phyloP scores from a whole-genome alignment of 2,329 filamentous ascomycete species.

The Fusarium sp. region DNA sequence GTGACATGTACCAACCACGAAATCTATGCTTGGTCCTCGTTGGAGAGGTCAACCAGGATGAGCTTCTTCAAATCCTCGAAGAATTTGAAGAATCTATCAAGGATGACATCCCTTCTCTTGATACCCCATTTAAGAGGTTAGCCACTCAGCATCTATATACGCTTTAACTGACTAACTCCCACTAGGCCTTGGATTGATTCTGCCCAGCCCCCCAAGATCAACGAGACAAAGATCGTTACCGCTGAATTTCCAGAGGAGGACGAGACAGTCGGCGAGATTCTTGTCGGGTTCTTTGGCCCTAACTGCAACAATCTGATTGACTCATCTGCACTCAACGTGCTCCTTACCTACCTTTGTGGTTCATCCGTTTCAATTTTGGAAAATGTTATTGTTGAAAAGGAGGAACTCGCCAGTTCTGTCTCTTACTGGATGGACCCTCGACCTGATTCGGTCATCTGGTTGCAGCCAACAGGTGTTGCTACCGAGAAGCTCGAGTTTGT shows the following conservation, averaged over 20 bases:
- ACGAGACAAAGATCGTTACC: conserved; percentile 78
- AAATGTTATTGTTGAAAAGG: conserved; percentile 91
- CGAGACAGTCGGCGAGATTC: conserved; percentile 89
- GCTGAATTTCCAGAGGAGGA: conserved; percentile 97
- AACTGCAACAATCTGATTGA: conserved; percentile 77
- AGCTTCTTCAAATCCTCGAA: conserved; percentile 85
- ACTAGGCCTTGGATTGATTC: conserved; percentile 90
- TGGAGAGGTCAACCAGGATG: conserved; percentile 87
- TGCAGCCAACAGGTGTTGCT: conserved; percentile 87
- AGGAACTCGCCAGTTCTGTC: conserved; percentile 90
- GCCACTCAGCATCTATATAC: conserved; percentile 2
- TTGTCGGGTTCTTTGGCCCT: conserved; percentile 89
- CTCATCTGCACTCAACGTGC: conserved; percentile 80
- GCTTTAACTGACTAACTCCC: conserved; percentile 15
- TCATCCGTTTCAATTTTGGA: conserved; percentile 94
- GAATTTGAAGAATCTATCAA: conserved; percentile 90
- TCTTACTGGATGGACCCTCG: conserved; percentile 83
- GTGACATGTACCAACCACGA: conserved; percentile 97
- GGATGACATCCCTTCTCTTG: conserved; percentile 80
- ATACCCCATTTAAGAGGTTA: conserved; percentile 79
- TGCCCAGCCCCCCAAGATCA: conserved; percentile 78
- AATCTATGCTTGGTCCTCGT: conserved; percentile 92
- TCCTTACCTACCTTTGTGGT: conserved; percentile 89
- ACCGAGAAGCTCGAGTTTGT: conserved; percentile 87
- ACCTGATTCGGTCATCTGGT: conserved; percentile 85